These are phyloP conservation scores for Jaapia argillacea DNA, from an alignment of 768 basidiomycete genomes.

Conservation along the genomic window DNA sequence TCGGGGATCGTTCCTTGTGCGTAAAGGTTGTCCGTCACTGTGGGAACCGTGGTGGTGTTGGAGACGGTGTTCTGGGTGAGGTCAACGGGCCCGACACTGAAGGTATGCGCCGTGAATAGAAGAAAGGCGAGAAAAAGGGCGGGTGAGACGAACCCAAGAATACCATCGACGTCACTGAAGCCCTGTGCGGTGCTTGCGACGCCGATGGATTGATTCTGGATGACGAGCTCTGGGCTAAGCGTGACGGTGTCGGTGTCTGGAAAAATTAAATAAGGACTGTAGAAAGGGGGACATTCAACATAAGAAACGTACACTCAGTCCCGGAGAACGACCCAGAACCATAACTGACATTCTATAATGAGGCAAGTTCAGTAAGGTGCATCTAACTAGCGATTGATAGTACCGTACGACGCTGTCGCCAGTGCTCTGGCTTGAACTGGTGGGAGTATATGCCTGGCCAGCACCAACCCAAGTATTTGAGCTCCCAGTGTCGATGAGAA, in stretches of 20 bases:
- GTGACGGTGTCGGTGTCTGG: conserved; percentile 40
- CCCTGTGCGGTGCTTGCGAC: conserved; percentile 33
- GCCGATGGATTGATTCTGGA: conserved; percentile 37
- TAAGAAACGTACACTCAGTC: conserved; percentile 31
- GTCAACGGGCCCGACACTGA: conserved; percentile 40
- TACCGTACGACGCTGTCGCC: conserved; percentile 22
- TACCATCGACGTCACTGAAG: conserved; percentile 39
- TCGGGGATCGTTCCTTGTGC: conserved; percentile 27
- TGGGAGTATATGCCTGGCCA: conserved; percentile 31
- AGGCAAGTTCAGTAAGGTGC: not conserved
- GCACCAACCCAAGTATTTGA: conserved; percentile 54
- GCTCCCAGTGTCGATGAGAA: conserved; percentile 53
- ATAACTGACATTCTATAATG: conserved; percentile 37
- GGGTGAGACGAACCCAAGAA: conserved; percentile 28
- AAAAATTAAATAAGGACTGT: too few species aligned
- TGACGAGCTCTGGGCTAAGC: conserved; percentile 28
- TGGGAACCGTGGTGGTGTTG: conserved; percentile 30
- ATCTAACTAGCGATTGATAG: conserved; percentile 21
- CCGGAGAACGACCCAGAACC: conserved; percentile 46
- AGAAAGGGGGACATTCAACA: conserved; percentile 6
- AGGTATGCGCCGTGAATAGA: not conserved
- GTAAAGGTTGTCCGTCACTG: conserved; percentile 45
- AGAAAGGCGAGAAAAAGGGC: not conserved
- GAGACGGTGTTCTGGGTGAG: conserved; percentile 36
- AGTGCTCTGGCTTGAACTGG: conserved; percentile 33